Evolutionary conservation across 169 alveolate genomes (phyloP).

Genomic region (Besnoitia besnoiti): DNA sequence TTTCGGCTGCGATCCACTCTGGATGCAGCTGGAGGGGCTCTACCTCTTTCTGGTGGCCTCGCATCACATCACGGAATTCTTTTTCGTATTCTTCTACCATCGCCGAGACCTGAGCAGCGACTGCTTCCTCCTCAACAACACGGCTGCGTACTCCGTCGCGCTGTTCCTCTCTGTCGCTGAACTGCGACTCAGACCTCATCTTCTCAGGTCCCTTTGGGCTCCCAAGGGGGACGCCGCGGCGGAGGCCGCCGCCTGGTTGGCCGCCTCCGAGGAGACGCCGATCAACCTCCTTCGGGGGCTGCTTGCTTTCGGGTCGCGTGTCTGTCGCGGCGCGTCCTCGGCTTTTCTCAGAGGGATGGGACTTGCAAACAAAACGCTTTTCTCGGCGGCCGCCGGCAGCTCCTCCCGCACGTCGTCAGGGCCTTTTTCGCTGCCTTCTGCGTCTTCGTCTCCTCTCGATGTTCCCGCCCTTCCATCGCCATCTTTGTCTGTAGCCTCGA

Average conservation of each 20-base stretch:
- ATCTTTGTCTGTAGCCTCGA: neutral
- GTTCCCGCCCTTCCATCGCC: neutral
- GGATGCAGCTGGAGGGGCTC: conserved; percentile 41
- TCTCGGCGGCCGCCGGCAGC: neutral
- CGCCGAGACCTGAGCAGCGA: conserved; percentile 39
- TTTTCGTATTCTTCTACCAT: conserved; percentile 43
- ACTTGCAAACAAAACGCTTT: no score
- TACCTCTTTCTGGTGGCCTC: conserved; percentile 52
- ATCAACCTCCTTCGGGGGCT: neutral
- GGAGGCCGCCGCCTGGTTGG: no score
- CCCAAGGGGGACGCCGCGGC: neutral
- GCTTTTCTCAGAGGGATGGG: no score
- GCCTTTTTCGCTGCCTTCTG: neutral
- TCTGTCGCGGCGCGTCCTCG: no score
- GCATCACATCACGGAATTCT: conserved; percentile 53
- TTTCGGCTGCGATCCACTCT: conserved; percentile 45
- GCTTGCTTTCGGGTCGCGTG: neutral
- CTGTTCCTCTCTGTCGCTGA: conserved; percentile 60
- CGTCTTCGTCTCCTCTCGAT: neutral
- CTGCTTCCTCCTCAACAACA: conserved; percentile 63
- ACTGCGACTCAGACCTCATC: conserved; percentile 52
- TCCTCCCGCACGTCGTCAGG: neutral
- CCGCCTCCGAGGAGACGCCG: neutral
- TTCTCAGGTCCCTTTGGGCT: conserved; percentile 43
- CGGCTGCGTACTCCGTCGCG: conserved; percentile 48